Base-by-base conservation (phyloP, 106 monocot genomes). In the Ottelia alismoides region DNA sequence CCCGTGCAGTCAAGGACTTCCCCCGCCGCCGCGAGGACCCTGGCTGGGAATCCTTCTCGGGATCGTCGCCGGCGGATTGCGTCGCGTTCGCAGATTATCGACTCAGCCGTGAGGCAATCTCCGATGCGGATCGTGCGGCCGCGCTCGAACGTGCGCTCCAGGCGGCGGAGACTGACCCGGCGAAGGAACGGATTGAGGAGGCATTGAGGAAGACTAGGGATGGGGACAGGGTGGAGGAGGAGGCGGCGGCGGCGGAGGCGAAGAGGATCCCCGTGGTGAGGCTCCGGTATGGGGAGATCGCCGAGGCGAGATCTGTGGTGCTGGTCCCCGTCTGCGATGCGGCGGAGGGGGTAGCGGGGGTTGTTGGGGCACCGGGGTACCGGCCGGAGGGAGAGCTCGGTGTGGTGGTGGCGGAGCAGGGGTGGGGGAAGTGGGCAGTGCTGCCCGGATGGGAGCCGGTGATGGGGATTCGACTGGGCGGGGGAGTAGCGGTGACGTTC, bases 401-500 rank as follows among this genome's bases (percentile, higher is more conserved):
- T 19, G 55, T 90, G 28, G 67, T 93, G 60, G 57, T 47, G 32
- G 69, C 80, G 27, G 87, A 93, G 52, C 69, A 45, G 63, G 83
- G 32, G 57, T 87, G 92, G 92, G 52, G 47, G 60, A 70, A 75
- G 68, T 87, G 92, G 87, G 70, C 65, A 55, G 93, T 88, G 67
- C 52, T 93, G 58, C 93, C 93, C 0, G 74, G 80, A 32, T 94
- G 93, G 93, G 65, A 44, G 6, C 75, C 88, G 28, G 73, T 80
- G 64, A 11, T 32, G 32, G 67, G 28, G 47, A 55, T 74, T 26
- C 52, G 14, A 29, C 49, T 28, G 25, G 49, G 67, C 18, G 67
- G 61, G 1, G 87, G 69, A 2, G 77, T 93, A 51, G 87, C 62
- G 47, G 74, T 87, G 55, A 77, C 69, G 51, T 69, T 86, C 40